A percentile compares a stretch with the other conserved stretches of the same genome.
These are phyloP conservation scores for Alternaria sp. DNA, from an alignment of 2,329 filamentous ascomycete genomes.

Conservation along the genomic window DNA sequence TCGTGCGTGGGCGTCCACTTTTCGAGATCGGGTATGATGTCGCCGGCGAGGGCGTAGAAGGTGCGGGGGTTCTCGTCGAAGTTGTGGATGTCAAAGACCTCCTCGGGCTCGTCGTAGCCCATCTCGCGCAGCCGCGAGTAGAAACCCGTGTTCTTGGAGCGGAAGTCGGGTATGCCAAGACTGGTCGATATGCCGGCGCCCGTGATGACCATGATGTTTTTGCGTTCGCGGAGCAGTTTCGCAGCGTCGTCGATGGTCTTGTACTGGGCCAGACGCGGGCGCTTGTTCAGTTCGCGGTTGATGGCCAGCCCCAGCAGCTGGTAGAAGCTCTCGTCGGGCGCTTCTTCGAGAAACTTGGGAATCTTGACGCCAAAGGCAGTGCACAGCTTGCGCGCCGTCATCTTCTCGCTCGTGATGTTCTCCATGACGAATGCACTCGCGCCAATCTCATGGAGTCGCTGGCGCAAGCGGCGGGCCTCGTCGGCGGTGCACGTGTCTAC, in stretches of 20 bases:
- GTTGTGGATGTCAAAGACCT: conserved; percentile 89
- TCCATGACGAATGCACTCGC: conserved; percentile 76
- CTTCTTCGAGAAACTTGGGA: conserved; percentile 74
- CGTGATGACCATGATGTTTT: conserved; percentile 91
- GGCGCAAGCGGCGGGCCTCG: conserved; percentile 71
- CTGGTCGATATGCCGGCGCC: conserved; percentile 97
- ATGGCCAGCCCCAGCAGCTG: conserved; percentile 77
- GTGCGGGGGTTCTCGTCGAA: conserved; percentile 85
- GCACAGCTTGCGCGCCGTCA: conserved; percentile 82
- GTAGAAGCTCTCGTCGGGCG: conserved; percentile 76
- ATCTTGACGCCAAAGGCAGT: conserved; percentile 83
- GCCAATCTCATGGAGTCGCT: conserved; percentile 76
- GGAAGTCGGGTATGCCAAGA: conserved; percentile 95
- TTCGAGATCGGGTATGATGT: conserved; percentile 82
- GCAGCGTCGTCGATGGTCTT: conserved; percentile 91
- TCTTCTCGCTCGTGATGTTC: conserved; percentile 60
- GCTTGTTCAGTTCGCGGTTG: conserved; percentile 78
- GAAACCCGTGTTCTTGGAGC: conserved; percentile 89
- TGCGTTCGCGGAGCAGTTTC: conserved; percentile 71
- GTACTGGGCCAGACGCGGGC: conserved; percentile 78
- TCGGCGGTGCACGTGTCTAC: conserved; percentile 40
- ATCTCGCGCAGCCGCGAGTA: conserved; percentile 84
- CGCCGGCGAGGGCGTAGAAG: conserved; percentile 90
- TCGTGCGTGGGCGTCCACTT: conserved; percentile 90
- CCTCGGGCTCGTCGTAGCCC: conserved; percentile 82